Percentiles rank a stretch among this genome's conserved stretches.
phyloP scores from a whole-genome alignment of 225 moss, liverwort and hornwort species.

The Anthoceros angustus region DNA sequence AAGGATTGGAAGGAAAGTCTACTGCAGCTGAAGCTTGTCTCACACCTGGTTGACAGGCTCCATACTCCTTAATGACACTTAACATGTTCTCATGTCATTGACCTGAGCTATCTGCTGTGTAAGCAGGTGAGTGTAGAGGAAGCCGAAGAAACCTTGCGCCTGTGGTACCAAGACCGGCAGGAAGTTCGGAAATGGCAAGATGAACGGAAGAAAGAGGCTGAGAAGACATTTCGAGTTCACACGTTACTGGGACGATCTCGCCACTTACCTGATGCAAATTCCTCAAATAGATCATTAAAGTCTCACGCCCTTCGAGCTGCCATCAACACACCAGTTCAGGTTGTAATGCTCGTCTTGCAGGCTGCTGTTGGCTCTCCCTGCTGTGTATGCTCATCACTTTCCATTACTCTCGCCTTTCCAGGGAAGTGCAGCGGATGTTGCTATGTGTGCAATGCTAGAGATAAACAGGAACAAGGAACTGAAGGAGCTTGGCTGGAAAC shows the following conservation, averaged over 20 bases:
- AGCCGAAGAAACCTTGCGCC: slow-evolving; percentile 65
- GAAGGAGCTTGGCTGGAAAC: slow-evolving; percentile 72
- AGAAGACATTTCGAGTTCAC: slow-evolving; percentile 45
- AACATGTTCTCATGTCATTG: not conserved
- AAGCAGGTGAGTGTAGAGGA: slow-evolving; percentile 71
- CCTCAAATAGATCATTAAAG: slow-evolving; percentile 35
- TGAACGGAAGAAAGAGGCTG: slow-evolving; percentile 59
- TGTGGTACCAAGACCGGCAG: slow-evolving; percentile 92
- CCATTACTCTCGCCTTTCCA: slow-evolving; percentile 13
- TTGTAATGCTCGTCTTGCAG: slow-evolving; percentile 5
- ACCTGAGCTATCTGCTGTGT: not conserved
- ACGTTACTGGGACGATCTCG: slow-evolving; percentile 86
- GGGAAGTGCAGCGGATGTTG: slow-evolving; percentile 99
- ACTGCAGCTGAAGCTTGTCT: not conserved
- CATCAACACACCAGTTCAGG: slow-evolving; percentile 99
- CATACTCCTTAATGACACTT: not conserved
- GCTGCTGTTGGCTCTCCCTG: not conserved
- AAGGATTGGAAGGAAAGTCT: slow-evolving; percentile 88
- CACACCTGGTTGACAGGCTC: not conserved
- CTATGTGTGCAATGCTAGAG: slow-evolving; percentile 98
- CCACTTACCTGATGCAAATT: slow-evolving; percentile 79
- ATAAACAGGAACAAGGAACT: slow-evolving; percentile 49
- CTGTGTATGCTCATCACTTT: slow-evolving; percentile 12
- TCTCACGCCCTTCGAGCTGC: slow-evolving; percentile 93
- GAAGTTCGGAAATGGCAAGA: slow-evolving; percentile 86